Evolutionary conservation across 1,284 basidiomycete species (phyloP).

Genomic region (Malassezia globosa): DNA sequence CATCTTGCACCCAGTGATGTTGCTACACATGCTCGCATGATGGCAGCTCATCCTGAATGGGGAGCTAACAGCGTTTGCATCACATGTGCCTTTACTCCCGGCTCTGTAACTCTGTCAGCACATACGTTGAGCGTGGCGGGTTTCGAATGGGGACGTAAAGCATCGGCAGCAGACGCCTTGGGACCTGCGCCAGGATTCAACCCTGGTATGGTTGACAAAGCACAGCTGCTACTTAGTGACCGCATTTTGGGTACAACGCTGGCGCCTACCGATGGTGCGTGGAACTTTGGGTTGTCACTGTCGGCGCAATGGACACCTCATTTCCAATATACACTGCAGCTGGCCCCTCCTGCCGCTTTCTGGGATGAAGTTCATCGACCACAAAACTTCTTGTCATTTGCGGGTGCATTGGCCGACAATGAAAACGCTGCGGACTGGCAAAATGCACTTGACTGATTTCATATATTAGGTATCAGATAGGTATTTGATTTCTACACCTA

Average conservation of each 20-base stretch:
- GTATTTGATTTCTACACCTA: slow-evolving; percentile 12
- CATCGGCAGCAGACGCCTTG: slow-evolving; percentile 59
- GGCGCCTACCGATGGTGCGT: slow-evolving; percentile 28
- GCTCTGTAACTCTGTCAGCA: slow-evolving; percentile 86
- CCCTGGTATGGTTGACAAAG: slow-evolving; percentile 82
- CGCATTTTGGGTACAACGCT: slow-evolving; percentile 49
- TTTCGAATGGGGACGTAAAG: slow-evolving; percentile 95
- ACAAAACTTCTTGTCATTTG: slow-evolving; percentile 45
- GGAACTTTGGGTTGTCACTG: slow-evolving; percentile 50
- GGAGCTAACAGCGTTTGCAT: slow-evolving; percentile 86
- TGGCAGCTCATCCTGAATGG: slow-evolving; percentile 91
- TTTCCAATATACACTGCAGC: slow-evolving; percentile 69
- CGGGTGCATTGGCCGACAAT: slow-evolving; percentile 21
- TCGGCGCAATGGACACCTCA: slow-evolving; percentile 82
- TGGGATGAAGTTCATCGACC: slow-evolving; percentile 89
- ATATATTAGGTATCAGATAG: slow-evolving; percentile 1
- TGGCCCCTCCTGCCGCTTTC: slow-evolving; percentile 84
- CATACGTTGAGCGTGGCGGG: slow-evolving; percentile 79
- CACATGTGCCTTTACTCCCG: slow-evolving; percentile 91
- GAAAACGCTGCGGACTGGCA: slow-evolving; percentile 36
- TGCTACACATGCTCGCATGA: slow-evolving; percentile 87
- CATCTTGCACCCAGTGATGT: slow-evolving; percentile 78
- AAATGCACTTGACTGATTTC: slow-evolving; percentile 33
- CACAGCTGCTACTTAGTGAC: slow-evolving; percentile 86
- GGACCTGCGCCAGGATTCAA: slow-evolving; percentile 64